Evolutionary conservation across 2,329 filamentous ascomycete genomes (phyloP).

Genomic region (Beauveria sp.): DNA sequence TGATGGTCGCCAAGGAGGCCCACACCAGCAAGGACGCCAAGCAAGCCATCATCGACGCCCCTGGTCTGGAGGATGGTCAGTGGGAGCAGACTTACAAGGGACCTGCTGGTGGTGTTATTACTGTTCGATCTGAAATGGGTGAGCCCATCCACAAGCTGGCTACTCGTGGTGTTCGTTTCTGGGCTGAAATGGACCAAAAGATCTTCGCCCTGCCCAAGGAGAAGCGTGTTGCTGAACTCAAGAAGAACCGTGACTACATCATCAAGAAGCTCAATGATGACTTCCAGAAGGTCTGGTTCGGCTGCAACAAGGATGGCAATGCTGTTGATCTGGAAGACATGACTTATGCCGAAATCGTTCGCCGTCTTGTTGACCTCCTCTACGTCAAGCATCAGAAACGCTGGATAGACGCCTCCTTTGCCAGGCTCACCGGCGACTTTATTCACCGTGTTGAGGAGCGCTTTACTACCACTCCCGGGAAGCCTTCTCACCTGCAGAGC

Average conservation of each 20-base stretch:
- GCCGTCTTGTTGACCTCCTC: conserved; percentile 80
- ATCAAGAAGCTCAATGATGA: conserved; percentile 94
- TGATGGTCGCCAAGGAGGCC: conserved; percentile 92
- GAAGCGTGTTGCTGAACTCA: conserved; percentile 79
- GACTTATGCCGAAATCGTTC: conserved; percentile 85
- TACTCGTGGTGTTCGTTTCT: conserved; percentile 90
- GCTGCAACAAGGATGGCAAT: conserved; percentile 70
- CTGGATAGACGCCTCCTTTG: conserved; percentile 85
- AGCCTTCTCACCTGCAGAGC: conserved; percentile 78
- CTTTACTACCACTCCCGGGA: conserved; percentile 66
- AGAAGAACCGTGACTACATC: conserved; percentile 83
- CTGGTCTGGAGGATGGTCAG: conserved; percentile 69
- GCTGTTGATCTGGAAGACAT: conserved; percentile 88
- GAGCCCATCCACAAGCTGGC: conserved; percentile 99
- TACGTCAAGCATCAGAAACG: conserved; percentile 85
- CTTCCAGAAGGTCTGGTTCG: conserved; percentile 97
- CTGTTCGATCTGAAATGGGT: conserved; percentile 96
- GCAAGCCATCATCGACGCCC: conserved; percentile 80
- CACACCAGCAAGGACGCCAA: conserved; percentile 83
- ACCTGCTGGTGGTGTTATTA: conserved; percentile 86
- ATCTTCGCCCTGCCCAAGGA: conserved; percentile 96
- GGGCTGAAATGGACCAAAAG: conserved; percentile 98
- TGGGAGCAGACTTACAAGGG: conserved; percentile 96
- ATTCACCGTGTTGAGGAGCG: conserved; percentile 96
- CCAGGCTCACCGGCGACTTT: conserved; percentile 83